Evolutionary conservation across 257 asterid species (phyloP).

Genomic region (Nicotiana tabacum): DNA sequence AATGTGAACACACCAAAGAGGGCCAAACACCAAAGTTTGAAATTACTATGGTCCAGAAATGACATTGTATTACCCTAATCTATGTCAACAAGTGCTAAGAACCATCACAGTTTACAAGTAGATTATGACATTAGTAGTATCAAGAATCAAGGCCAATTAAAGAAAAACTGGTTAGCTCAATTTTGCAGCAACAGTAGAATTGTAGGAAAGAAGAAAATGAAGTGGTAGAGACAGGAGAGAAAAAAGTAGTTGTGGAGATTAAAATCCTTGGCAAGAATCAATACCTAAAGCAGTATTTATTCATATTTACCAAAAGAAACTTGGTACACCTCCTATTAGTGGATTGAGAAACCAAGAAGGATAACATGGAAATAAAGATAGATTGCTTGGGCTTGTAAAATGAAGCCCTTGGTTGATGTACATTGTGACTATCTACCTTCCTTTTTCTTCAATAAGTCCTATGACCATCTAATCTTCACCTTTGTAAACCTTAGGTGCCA

Average conservation of each 20-base stretch:
- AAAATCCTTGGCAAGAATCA: neutral
- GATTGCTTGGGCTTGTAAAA: neutral
- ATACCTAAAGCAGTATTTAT: neutral
- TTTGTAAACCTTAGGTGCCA: neutral
- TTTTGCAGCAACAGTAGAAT: neutral
- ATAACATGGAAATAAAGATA: neutral
- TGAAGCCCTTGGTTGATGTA: neutral
- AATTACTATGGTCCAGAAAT: neutral
- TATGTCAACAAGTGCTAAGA: neutral
- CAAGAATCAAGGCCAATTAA: neutral
- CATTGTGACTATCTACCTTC: neutral
- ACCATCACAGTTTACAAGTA: neutral
- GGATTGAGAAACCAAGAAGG: neutral
- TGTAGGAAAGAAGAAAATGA: neutral
- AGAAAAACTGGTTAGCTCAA: neutral
- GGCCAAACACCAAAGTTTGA: neutral
- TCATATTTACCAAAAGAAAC: neutral
- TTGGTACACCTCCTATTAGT: neutral
- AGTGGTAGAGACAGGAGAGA: neutral
- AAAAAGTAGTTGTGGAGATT: neutral
- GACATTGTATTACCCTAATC: neutral
- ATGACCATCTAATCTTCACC: neutral
- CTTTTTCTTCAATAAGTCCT: neutral
- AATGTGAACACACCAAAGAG: no score
- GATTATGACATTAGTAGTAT: neutral